phyloP scores from a whole-genome alignment of 306 rosid species.

The Rosa rugosa region DNA sequence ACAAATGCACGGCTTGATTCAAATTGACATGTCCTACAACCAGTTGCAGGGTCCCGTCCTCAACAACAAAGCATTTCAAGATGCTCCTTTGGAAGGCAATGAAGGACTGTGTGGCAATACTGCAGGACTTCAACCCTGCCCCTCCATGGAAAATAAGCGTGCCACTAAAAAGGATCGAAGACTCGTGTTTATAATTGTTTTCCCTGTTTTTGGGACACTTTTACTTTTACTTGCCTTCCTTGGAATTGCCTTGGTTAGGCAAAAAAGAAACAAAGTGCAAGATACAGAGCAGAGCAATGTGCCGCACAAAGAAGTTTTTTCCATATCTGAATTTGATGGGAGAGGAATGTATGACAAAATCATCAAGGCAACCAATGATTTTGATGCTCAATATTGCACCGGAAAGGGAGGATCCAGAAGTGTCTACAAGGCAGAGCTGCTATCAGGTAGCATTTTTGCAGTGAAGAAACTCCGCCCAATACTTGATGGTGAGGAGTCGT shows the following conservation, averaged over 20 bases:
- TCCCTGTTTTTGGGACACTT: too few relatives aligned
- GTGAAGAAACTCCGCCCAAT: neutral
- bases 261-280: too few relatives aligned
- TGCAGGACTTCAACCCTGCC: too few relatives aligned
- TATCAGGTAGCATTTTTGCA: neutral
- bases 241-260: too few relatives aligned
- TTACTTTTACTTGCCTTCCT: too few relatives aligned
- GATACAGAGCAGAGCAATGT: too few relatives aligned
- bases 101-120: too few relatives aligned
- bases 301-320: neutral
- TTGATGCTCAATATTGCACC: neutral
- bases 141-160: too few relatives aligned
- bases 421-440: neutral
- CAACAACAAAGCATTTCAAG: neutral
- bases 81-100: too few relatives aligned
- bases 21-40: conserved; percentile 9
- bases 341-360: neutral
- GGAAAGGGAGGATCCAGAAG: neutral
- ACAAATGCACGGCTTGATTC: neutral
- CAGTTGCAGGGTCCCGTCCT: conserved; percentile 17
- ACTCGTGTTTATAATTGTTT: too few relatives aligned
- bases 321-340: neutral
- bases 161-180: too few relatives aligned
- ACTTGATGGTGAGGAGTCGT: neutral
- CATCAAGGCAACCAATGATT: neutral